These are phyloP conservation scores for Suhomyces vadensis DNA, from an alignment of 805 yeast species.

Conservation along the genomic window DNA sequence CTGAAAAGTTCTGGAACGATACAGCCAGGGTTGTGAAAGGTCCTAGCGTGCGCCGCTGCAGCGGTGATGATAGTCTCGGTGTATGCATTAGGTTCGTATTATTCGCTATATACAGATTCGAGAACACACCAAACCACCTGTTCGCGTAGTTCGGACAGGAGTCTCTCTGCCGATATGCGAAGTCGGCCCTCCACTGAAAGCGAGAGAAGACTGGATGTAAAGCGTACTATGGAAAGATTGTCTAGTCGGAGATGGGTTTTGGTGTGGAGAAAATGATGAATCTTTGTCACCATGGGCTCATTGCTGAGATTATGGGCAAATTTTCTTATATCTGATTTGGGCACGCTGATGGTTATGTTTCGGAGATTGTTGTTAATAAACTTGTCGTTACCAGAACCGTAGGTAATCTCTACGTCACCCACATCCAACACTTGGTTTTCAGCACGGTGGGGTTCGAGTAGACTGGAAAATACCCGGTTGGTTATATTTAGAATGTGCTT, in stretches of 20 bases:
- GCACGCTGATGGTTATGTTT: slow-evolving; percentile 24
- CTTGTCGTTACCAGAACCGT: slow-evolving; percentile 6
- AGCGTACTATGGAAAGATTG: slow-evolving; percentile 20
- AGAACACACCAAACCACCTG: slow-evolving; percentile 17
- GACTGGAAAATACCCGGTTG: slow-evolving; percentile 8
- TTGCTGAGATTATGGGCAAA: slow-evolving; percentile 1
- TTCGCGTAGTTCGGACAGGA: slow-evolving; percentile 3
- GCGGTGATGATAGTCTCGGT: too few relatives aligned
- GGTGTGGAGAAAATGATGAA: slow-evolving; percentile 21
- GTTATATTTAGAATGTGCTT: slow-evolving; percentile 8
- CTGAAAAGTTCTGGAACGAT: too few relatives aligned
- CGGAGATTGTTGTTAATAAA: slow-evolving; percentile 19
- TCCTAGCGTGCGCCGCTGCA: too few relatives aligned
- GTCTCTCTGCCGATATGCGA: slow-evolving; percentile 15
- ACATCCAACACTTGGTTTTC: slow-evolving; percentile 1
- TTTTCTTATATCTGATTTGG: slow-evolving; percentile 18
- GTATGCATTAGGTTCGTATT: too few relatives aligned
- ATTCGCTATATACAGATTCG: slow-evolving; percentile 4
- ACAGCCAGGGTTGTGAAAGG: too few relatives aligned
- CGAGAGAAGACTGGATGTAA: slow-evolving; percentile 20
- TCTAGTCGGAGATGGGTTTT: slow-evolving; percentile 23
- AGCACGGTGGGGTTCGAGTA: neutral
- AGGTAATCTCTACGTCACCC: slow-evolving; percentile 15
- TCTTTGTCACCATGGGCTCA: slow-evolving; percentile 12
- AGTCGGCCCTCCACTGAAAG: slow-evolving; percentile 26